A percentile compares a stretch with the other conserved stretches of the same genome.
These are phyloP conservation scores for Chlorociboria aeruginascens DNA, from an alignment of 495 filamentous ascomycete genomes.

Conservation along the genomic window DNA sequence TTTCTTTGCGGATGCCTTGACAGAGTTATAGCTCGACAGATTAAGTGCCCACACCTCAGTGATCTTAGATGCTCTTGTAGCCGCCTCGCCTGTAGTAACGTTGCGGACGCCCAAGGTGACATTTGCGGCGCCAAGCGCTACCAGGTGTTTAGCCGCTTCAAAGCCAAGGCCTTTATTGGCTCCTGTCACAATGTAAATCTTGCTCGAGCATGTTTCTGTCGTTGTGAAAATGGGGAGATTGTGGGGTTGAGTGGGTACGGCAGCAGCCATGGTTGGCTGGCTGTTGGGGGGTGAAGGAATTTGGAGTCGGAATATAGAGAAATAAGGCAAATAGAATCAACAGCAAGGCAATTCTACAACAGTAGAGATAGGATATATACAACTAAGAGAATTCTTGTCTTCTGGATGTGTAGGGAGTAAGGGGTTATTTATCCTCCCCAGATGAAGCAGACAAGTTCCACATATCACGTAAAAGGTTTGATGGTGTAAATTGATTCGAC, in stretches of 20 bases:
- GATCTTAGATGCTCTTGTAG: slow-evolving; percentile 20
- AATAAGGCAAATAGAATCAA: neutral
- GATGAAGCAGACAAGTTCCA: neutral
- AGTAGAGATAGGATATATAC: neutral
- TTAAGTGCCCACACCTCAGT: slow-evolving; percentile 45
- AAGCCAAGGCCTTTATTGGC: slow-evolving; percentile 39
- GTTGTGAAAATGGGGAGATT: slow-evolving; percentile 1
- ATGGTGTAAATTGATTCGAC: too few species aligned
- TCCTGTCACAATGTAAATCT: slow-evolving; percentile 18
- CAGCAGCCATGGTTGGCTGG: neutral
- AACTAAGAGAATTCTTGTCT: neutral
- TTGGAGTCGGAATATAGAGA: neutral
- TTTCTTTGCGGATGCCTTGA: slow-evolving; percentile 8
- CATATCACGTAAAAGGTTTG: too few species aligned
- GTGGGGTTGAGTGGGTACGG: neutral
- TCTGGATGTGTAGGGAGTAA: neutral
- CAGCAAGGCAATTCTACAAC: neutral
- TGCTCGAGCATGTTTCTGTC: neutral
- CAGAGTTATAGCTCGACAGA: slow-evolving; percentile 22
- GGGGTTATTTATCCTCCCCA: neutral
- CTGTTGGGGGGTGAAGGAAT: neutral
- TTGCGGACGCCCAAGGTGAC: slow-evolving; percentile 36
- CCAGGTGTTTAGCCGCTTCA: slow-evolving; percentile 32
- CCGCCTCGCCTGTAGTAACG: slow-evolving; percentile 19
- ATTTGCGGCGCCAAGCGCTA: slow-evolving; percentile 23